Evolutionary conservation across 331 rosid genomes (phyloP).

Genomic region (Phaseolus coccineus): DNA sequence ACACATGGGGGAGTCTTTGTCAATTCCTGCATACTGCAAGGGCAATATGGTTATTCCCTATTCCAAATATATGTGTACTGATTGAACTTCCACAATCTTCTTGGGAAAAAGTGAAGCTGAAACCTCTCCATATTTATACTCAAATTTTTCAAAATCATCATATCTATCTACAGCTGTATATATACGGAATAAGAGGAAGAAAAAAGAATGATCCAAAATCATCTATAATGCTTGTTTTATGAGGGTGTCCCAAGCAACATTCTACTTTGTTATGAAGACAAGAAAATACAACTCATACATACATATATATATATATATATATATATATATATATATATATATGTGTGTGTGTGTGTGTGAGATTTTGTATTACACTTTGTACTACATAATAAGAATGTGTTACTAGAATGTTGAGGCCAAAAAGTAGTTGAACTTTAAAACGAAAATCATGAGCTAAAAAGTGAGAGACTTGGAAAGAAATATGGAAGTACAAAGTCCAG

Average conservation of each 20-base stretch:
- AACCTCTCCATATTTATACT: conserved; percentile 78
- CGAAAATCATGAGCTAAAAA: conserved; percentile 47
- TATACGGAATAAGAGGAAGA: conserved; percentile 7
- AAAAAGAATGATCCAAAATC: not conserved
- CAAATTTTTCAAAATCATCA: conserved; percentile 64
- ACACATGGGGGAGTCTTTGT: conserved; percentile 50
- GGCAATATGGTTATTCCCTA: conserved; percentile 47
- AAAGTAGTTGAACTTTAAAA: conserved; percentile 36
- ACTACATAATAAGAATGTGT: conserved; percentile 44
- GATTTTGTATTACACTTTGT: conserved; percentile 51
- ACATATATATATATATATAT: too few species aligned
- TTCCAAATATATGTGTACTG: conserved; percentile 35
- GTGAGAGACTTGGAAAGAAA: conserved; percentile 19
- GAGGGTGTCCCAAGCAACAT: conserved; percentile 80
- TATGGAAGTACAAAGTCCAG: conserved; percentile 17
- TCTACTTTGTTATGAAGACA: conserved; percentile 86
- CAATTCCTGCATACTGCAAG: conserved; percentile 43
- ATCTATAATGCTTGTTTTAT: conserved; percentile 51
- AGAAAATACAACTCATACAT: conserved; percentile 80
- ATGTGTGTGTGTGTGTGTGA: too few species aligned
- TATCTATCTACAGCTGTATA: conserved; percentile 51
- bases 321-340: too few species aligned
- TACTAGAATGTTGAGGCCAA: conserved; percentile 41
- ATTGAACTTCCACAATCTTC: conserved; percentile 48
- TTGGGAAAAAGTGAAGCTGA: conserved; percentile 52